Conservation (phyloP, 495 filamentous ascomycete genomes). For the Penicillium flavigenum region DNA sequence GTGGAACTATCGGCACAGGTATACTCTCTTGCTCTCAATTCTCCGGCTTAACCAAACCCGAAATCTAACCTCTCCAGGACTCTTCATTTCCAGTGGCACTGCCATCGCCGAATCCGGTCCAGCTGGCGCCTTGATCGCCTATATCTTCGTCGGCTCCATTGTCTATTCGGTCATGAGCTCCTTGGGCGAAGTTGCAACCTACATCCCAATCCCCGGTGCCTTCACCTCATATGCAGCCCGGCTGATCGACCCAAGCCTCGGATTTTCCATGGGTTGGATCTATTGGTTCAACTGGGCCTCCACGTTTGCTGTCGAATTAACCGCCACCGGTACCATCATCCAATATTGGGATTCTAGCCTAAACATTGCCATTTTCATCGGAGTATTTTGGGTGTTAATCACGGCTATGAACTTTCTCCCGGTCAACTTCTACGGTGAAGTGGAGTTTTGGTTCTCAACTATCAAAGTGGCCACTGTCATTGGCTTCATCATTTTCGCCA, state of each 20-base stretch:
- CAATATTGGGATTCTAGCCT: constrained; percentile 63
- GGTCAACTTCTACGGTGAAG: constrained; percentile 52
- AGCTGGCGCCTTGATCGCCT: constrained; percentile 62
- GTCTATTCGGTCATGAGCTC: constrained; percentile 54
- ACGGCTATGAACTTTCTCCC: constrained; percentile 60
- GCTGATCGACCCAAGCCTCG: constrained; percentile 65
- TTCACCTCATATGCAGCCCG: constrained; percentile 68
- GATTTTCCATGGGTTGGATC: constrained; percentile 75
- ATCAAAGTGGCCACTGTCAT: constrained; percentile 60
- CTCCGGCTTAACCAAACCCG: background rate
- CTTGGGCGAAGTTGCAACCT: constrained; percentile 68
- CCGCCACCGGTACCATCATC: constrained; percentile 65
- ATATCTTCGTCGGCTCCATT: constrained; percentile 54
- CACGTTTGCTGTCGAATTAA: constrained; percentile 66
- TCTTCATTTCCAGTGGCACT: constrained; percentile 68
- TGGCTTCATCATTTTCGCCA: constrained; percentile 57
- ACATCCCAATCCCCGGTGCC: constrained; percentile 66
- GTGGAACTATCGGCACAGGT: constrained; percentile 73
- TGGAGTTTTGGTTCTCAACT: constrained; percentile 60
- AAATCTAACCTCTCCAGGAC: constrained; percentile 22
- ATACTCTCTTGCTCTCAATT: background rate
- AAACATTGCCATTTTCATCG: constrained; percentile 63
- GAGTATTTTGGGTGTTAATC: constrained; percentile 65
- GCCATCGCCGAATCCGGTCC: constrained; percentile 63
- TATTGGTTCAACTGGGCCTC: constrained; percentile 58